Base-by-base conservation (phyloP, 2,329 filamentous ascomycete genomes). In the Aspergillus caelatus region DNA sequence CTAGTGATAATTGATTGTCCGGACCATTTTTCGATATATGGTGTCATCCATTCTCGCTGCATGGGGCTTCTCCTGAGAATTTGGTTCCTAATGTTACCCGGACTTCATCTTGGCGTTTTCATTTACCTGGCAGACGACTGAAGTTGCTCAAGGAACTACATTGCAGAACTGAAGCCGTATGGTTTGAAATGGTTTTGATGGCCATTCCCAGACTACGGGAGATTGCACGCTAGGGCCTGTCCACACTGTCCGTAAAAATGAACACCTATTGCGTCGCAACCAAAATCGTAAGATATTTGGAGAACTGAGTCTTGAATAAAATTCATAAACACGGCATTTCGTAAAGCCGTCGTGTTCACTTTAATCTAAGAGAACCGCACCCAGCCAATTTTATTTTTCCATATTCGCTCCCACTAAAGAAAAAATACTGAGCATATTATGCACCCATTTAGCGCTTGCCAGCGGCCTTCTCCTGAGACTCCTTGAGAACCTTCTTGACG, bases 401-500 rank as follows among this genome's bases (percentile, higher is more conserved):
- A 69, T 76, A 71, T 74, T 74, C 73, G 71, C 73, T 76, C 72
- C 74, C 70, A 69, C 65, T 67, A 71, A 72, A 70, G 67, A 75
- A 72, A 72, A 74, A 72, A 72, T 68, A 77, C 73, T 73, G 73
- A 74, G 69, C 72, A 72, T 71, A 71, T 70, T 71, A 73, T 71
- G 68, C 67, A 71, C 68, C 58, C 69, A 66, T 73, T 80, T 80
- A 81, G 74, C 78, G 78, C 78, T 81, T 80, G 71, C 75, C 77
- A 60, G 74, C 70, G 68, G 77, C 75, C 77, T 80, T 91, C 87
- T 92, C 91, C 86, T 96, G 92, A 70, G 87, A 89, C 88, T 98
- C 94, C 91, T 97, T 97, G 82, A 98, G 89, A 78, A 99, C 95
- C 92, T 99, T 99, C 93, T 99, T 99, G 85, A 99, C 95, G 78